These are phyloP conservation scores for Colletotrichum sublineola DNA, from an alignment of 2,329 filamentous ascomycete genomes.

Conservation along the genomic window DNA sequence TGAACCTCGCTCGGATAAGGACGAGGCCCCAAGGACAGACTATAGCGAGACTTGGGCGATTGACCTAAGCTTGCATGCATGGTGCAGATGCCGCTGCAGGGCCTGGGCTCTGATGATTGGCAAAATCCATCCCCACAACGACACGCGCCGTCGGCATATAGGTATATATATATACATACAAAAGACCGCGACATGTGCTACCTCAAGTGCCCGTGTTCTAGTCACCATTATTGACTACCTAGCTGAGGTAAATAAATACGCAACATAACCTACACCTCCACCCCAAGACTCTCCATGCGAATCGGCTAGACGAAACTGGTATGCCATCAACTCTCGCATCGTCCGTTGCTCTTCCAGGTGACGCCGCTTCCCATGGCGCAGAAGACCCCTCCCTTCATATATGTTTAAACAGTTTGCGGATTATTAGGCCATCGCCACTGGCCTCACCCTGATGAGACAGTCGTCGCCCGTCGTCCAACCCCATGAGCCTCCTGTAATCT, in stretches of 20 bases:
- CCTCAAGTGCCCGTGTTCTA: constrained; percentile 17
- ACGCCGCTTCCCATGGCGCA: constrained; percentile 8
- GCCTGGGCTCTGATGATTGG: not conserved
- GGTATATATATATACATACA: no score
- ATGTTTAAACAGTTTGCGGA: constrained; percentile 23
- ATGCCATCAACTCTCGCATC: constrained; percentile 19
- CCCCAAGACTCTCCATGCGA: constrained; percentile 33
- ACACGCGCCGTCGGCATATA: not conserved
- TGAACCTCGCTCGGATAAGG: constrained; percentile 12
- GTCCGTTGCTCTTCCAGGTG: constrained; percentile 14
- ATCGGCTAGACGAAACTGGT: constrained; percentile 24
- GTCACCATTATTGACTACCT: constrained; percentile 7
- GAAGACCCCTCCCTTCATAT: not conserved
- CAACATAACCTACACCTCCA: constrained; percentile 16
- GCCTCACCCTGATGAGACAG: constrained; percentile 5
- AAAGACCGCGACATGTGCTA: constrained; percentile 2
- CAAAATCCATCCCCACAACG: not conserved
- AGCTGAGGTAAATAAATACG: not conserved
- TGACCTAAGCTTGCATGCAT: no score
- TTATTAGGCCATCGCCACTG: constrained; percentile 2
- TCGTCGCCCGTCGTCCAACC: not conserved
- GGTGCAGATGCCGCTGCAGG: no score
- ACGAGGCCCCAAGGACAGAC: constrained; percentile 9
- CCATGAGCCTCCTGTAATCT: not conserved
- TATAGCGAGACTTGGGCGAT: no score